Evolutionary conservation across 495 filamentous ascomycete species (phyloP).

Genomic region (Penicillium robsamsonii): DNA sequence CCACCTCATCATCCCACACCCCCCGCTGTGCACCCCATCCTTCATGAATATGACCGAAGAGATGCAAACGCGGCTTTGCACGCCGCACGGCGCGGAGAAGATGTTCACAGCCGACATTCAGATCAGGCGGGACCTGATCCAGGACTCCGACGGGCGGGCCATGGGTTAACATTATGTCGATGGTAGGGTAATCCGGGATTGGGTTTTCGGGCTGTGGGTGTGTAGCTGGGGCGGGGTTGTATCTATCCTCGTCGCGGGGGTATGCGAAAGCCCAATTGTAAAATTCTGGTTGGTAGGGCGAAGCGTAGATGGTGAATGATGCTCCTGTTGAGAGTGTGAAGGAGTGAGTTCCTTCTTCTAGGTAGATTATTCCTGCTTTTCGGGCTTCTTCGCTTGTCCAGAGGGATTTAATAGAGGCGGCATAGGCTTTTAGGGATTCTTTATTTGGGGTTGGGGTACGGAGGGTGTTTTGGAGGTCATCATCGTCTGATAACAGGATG

Average conservation of each 20-base stretch:
- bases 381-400: conserved; percentile 50
- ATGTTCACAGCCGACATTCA: conserved; percentile 48
- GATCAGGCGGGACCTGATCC: conserved; percentile 42
- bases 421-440: conserved; percentile 20
- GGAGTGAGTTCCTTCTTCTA: conserved; percentile 61
- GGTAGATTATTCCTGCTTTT: conserved; percentile 55
- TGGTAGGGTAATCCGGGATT: conserved; percentile 44
- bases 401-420: conserved; percentile 35
- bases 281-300: conserved; percentile 64
- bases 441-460: conserved; percentile 3
- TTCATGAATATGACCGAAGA: conserved; percentile 67
- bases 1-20: conserved; percentile 44
- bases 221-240: conserved; percentile 38
- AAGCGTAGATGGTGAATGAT: conserved; percentile 62
- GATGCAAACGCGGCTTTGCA: conserved; percentile 51
- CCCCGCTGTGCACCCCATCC: conserved; percentile 66
- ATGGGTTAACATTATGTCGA: conserved; percentile 73
- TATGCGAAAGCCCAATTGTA: conserved; percentile 65
- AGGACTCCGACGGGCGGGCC: conserved; percentile 63
- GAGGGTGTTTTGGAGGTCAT: conserved; percentile 9
- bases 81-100: conserved; percentile 44
- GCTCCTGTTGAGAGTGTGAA: conserved; percentile 60
- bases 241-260: conserved; percentile 50
- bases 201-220: conserved; percentile 36
- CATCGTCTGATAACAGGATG: conserved; percentile 13